These are phyloP conservation scores for Chalciporus piperatoides DNA, from an alignment of 1,284 basidiomycete genomes.

Conservation along the genomic window DNA sequence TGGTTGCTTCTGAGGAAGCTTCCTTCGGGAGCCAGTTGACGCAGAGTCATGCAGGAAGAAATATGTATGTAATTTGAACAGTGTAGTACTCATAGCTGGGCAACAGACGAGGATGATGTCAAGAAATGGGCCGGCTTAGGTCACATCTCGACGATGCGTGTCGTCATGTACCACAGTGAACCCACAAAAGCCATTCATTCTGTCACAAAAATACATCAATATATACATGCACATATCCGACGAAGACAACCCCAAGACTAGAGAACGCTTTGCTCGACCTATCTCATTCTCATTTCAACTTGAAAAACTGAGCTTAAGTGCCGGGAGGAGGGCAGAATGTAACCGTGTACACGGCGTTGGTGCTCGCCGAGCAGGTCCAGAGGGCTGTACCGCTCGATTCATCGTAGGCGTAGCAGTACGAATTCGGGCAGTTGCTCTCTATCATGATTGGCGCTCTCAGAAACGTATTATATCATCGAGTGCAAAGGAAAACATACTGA, in stretches of 20 bases:
- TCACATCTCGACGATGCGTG: too few relatives aligned
- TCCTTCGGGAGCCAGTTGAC: neutral
- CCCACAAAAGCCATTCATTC: too few relatives aligned
- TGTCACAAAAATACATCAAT: neutral
- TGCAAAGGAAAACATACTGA: slow-evolving; percentile 34
- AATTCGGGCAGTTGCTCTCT: slow-evolving; percentile 40
- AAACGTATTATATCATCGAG: neutral
- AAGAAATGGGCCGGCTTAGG: too few relatives aligned
- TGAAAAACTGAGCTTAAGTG: slow-evolving; percentile 11
- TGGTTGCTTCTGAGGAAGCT: neutral
- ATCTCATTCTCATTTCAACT: neutral
- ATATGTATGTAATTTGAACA: neutral
- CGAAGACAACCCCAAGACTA: neutral
- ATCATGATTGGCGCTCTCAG: slow-evolving; percentile 4
- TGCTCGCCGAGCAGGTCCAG: slow-evolving; percentile 33
- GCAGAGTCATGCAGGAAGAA: neutral
- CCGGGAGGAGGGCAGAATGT: slow-evolving; percentile 40
- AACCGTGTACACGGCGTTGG: slow-evolving; percentile 36
- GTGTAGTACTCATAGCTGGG: neutral
- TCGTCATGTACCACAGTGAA: neutral
- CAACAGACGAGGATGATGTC: neutral
- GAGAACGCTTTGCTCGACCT: too few relatives aligned
- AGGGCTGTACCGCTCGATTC: slow-evolving; percentile 40
- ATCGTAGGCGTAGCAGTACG: slow-evolving; percentile 48
- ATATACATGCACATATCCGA: neutral